Evolutionary conservation across 345 rosid species (phyloP).

Genomic region (Salix suchowensis): DNA sequence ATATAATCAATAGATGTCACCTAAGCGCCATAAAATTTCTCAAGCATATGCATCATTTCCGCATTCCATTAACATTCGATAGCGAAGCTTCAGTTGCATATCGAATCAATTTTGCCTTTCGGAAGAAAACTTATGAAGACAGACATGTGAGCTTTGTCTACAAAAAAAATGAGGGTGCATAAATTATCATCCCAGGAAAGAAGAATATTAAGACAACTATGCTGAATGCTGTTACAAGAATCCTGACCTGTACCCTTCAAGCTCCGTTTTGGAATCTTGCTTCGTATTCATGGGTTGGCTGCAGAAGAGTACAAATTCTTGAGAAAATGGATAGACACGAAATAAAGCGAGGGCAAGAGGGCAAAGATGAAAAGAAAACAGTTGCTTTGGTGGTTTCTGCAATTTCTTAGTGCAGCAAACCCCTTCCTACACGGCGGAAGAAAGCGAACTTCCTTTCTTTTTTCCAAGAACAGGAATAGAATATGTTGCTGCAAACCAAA

Average conservation of each 20-base stretch:
- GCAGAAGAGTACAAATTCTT: neutral
- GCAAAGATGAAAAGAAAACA: neutral
- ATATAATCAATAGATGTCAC: too few relatives aligned
- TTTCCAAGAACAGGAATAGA: neutral
- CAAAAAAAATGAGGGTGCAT: neutral
- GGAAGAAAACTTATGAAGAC: neutral
- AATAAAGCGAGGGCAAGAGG: neutral
- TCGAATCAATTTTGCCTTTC: too few relatives aligned
- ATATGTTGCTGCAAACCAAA: neutral
- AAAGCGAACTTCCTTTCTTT: neutral
- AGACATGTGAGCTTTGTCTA: neutral
- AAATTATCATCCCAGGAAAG: neutral
- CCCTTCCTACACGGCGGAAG: neutral
- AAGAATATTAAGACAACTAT: neutral
- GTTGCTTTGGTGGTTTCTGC: neutral
- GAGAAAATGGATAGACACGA: neutral
- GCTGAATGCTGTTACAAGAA: neutral
- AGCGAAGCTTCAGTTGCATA: too few relatives aligned
- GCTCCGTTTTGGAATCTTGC: neutral
- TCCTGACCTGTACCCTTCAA: neutral
- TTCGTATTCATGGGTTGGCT: neutral
- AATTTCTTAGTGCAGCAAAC: neutral
- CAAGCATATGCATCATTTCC: too few relatives aligned
- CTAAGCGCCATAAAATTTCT: too few relatives aligned
- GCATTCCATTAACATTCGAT: too few relatives aligned